These are phyloP conservation scores for Hortaea werneckii DNA, from an alignment of 2,329 filamentous ascomycete species.

Conservation along the genomic window DNA sequence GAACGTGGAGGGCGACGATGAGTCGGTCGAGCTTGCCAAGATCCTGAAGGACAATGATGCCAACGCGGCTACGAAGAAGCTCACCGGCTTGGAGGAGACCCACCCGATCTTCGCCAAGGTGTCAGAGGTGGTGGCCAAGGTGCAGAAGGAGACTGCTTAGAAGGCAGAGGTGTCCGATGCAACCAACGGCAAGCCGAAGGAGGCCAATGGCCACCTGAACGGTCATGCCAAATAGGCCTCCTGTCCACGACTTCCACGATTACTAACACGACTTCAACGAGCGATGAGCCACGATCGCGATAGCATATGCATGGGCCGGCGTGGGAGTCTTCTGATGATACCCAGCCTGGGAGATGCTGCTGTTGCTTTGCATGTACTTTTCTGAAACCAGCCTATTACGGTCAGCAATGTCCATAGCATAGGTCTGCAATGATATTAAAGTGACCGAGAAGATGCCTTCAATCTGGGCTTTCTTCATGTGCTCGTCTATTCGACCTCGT, in stretches of 20 bases:
- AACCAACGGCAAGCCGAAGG: not conserved
- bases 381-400: not conserved
- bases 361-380: not conserved
- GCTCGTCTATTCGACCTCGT: too few relatives aligned
- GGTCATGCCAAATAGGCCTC: not conserved
- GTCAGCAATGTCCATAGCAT: too few relatives aligned
- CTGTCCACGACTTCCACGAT: not conserved
- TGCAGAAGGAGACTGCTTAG: conserved; percentile 42
- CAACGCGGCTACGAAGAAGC: conserved; percentile 64
- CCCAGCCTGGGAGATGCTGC: too few relatives aligned
- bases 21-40: conserved; percentile 75
- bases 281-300: not conserved
- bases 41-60: conserved; percentile 67
- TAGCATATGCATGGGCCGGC: not conserved
- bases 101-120: conserved; percentile 73
- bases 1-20: conserved; percentile 82
- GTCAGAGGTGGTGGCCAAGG: conserved; percentile 68
- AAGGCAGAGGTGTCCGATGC: not conserved
- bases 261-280: not conserved
- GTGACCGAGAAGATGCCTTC: too few relatives aligned
- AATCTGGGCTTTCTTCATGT: too few relatives aligned
- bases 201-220: not conserved
- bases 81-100: conserved; percentile 67
- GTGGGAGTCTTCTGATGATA: not conserved
- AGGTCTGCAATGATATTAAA: too few relatives aligned